Percentiles rank a stretch among this genome's conserved stretches.
Evolutionary conservation across 2,329 filamentous ascomycete genomes (phyloP).

Genomic region (Trichoderma koningiopsis): DNA sequence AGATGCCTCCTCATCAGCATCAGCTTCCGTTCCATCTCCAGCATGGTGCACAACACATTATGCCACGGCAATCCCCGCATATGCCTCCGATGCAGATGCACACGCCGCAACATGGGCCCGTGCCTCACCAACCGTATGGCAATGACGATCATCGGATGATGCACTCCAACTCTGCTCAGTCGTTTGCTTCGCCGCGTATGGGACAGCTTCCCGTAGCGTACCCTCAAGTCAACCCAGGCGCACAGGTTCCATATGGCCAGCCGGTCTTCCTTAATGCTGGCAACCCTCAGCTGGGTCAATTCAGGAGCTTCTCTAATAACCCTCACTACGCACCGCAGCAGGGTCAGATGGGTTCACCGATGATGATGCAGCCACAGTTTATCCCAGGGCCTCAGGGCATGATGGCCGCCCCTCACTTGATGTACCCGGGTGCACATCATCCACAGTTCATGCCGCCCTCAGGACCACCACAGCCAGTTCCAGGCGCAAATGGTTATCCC

Average conservation of each 20-base stretch:
- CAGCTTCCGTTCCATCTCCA: constrained; percentile 83
- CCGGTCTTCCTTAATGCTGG: constrained; percentile 71
- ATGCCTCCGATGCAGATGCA: constrained; percentile 79
- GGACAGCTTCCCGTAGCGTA: constrained; percentile 71
- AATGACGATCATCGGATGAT: constrained; percentile 89
- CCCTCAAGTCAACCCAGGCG: constrained; percentile 67
- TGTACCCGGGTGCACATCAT: constrained; percentile 72
- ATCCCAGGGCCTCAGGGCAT: constrained; percentile 73
- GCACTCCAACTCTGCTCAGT: constrained; percentile 78
- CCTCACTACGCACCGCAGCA: constrained; percentile 71
- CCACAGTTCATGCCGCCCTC: constrained; percentile 65
- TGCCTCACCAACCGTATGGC: constrained; percentile 66
- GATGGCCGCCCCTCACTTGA: constrained; percentile 73
- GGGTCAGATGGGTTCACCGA: constrained; percentile 70
- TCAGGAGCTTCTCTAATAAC: constrained; percentile 70
- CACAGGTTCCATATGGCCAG: constrained; percentile 71
- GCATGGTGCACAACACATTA: constrained; percentile 68
- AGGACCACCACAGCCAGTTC: constrained; percentile 59
- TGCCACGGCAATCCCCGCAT: constrained; percentile 70
- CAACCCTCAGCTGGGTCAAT: constrained; percentile 70
- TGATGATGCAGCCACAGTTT: constrained; percentile 83
- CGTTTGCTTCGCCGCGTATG: constrained; percentile 82
- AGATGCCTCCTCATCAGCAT: constrained; percentile 79
- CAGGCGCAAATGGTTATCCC: constrained; percentile 77
- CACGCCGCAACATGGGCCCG: constrained; percentile 69